These are phyloP conservation scores for Sordaria brevicollis DNA, from an alignment of 495 filamentous ascomycete genomes.

Conservation along the genomic window DNA sequence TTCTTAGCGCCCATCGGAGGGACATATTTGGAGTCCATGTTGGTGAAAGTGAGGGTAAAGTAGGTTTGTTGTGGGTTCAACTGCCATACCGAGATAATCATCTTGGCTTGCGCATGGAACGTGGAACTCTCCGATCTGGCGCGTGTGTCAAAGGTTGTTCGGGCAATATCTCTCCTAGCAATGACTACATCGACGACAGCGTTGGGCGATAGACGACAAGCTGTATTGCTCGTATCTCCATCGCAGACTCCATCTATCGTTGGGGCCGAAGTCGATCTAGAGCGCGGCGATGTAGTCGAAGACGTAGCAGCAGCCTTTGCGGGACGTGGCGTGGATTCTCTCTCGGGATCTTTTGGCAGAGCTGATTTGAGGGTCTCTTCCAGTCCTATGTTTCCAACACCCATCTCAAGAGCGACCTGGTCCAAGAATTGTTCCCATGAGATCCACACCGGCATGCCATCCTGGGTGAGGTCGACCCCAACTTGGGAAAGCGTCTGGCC, in stretches of 20 bases:
- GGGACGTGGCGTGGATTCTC: conserved; percentile 9
- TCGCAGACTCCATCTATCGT: conserved; percentile 3
- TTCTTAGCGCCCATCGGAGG: conserved; percentile 9
- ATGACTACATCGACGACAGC: conserved; percentile 49
- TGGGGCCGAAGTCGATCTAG: background rate
- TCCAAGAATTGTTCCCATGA: conserved; percentile 47
- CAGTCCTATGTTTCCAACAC: conserved; percentile 10
- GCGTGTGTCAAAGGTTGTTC: conserved; percentile 14
- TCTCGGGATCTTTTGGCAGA: background rate
- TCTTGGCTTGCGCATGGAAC: conserved; percentile 44
- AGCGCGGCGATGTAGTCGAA: background rate
- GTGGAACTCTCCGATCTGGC: conserved; percentile 20
- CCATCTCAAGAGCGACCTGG: conserved; percentile 37
- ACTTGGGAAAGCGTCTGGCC: conserved; percentile 50
- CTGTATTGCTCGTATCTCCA: conserved; percentile 3
- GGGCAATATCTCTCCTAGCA: conserved; percentile 20
- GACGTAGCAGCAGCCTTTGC: background rate
- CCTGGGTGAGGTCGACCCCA: conserved; percentile 52
- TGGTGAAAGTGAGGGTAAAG: conserved; percentile 58
- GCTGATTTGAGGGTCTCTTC: background rate
- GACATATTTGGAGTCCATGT: conserved; percentile 23
- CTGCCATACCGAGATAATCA: conserved; percentile 58
- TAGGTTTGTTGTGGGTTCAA: conserved; percentile 45
- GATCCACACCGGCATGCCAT: conserved; percentile 42
- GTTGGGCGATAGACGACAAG: conserved; percentile 29